Evolutionary conservation across 1,284 basidiomycete genomes (phyloP).

Genomic region (Omphalotus olearius): DNA sequence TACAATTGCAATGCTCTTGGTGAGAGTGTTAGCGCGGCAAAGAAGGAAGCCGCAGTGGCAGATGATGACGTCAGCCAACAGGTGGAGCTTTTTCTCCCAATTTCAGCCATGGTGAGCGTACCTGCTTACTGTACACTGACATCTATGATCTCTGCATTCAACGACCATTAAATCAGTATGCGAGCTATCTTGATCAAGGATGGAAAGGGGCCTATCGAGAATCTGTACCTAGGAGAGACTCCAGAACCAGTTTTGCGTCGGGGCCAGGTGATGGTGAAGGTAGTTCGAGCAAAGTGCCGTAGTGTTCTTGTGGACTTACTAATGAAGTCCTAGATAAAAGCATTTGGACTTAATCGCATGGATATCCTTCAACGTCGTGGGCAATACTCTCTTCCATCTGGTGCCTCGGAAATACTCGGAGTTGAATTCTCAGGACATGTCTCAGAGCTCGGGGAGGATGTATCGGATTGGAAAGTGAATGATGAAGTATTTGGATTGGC

Average conservation of each 20-base stretch:
- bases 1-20: too few species aligned
- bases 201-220: slow-evolving; percentile 73
- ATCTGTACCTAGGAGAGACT: slow-evolving; percentile 76
- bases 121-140: not conserved
- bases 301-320: not conserved
- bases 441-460: slow-evolving; percentile 51
- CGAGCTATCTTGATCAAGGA: slow-evolving; percentile 81
- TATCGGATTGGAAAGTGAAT: slow-evolving; percentile 60
- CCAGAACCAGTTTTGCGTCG: slow-evolving; percentile 53
- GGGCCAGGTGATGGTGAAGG: slow-evolving; percentile 77
- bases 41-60: too few species aligned
- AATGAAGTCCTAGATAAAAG: slow-evolving; percentile 43
- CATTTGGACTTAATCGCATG: slow-evolving; percentile 88
- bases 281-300: slow-evolving; percentile 20
- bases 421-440: slow-evolving; percentile 88
- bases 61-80: too few species aligned
- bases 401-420: slow-evolving; percentile 76
- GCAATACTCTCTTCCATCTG: slow-evolving; percentile 75
- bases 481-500: slow-evolving; percentile 89
- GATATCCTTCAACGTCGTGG: slow-evolving; percentile 80
- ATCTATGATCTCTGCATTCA: not conserved
- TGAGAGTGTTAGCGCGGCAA: too few species aligned
- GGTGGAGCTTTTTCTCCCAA: too few species aligned
- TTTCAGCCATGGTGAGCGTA: too few species aligned
- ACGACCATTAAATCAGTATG: slow-evolving; percentile 42